phyloP scores from a whole-genome alignment of 106 monocot species.

The Xerophyta viscosa region DNA sequence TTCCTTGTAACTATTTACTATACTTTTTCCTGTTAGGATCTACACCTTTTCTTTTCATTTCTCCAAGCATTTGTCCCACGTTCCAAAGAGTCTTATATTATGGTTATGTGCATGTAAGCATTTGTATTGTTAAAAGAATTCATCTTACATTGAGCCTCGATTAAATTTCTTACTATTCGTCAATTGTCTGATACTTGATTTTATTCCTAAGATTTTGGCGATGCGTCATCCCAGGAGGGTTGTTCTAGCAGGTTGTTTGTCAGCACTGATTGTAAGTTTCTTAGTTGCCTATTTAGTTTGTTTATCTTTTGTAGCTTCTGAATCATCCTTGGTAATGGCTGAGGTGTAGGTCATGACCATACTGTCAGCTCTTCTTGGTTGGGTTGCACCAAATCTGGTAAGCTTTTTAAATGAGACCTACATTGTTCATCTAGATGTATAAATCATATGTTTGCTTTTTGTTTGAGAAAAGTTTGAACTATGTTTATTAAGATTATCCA shows the following conservation, averaged over 20 bases:
- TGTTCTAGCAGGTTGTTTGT: conserved; percentile 74
- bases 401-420: too few species aligned
- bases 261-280: conserved; percentile 73
- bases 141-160: not conserved
- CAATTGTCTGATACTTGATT: not conserved
- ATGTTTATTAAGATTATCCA: too few species aligned
- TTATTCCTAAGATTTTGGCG: conserved; percentile 77
- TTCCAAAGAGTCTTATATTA: too few species aligned
- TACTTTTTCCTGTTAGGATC: too few species aligned
- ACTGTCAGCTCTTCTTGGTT: conserved; percentile 82
- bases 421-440: too few species aligned
- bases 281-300: not conserved
- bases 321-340: not conserved
- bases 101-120: too few species aligned
- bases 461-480: too few species aligned
- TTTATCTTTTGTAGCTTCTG: conserved; percentile 4
- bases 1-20: too few species aligned
- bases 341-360: conserved; percentile 82
- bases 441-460: too few species aligned
- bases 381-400: conserved; percentile 99
- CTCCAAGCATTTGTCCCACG: too few species aligned
- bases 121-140: too few species aligned
- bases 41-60: too few species aligned
- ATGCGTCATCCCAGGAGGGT: conserved; percentile 94
- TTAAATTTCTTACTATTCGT: not conserved